Evolutionary conservation across 257 asterid species (phyloP).

Genomic region (Linaria vulgaris): DNA sequence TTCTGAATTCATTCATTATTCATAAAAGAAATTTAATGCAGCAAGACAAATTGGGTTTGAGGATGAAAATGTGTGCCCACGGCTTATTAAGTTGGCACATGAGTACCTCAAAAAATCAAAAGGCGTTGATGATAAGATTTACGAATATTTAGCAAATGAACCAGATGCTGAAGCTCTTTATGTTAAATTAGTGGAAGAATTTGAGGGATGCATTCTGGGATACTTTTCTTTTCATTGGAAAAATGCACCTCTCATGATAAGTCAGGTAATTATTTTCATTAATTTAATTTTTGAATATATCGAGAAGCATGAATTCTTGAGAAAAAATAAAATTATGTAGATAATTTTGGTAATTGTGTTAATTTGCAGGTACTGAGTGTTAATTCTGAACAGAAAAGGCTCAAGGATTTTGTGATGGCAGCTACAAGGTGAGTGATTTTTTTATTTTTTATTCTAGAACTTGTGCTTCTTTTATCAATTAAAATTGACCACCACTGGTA

Average conservation of each 20-base stretch:
- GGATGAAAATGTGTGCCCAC: conserved; percentile 67
- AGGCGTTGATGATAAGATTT: conserved; percentile 61
- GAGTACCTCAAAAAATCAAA: conserved; percentile 67
- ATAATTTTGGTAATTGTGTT: not conserved
- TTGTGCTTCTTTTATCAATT: not conserved
- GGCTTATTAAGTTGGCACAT: conserved; percentile 47
- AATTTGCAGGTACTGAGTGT: conserved; percentile 62
- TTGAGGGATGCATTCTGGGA: conserved; percentile 82
- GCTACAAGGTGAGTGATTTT: conserved; percentile 71
- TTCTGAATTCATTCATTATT: not conserved
- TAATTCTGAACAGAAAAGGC: conserved; percentile 64
- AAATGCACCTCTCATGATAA: conserved; percentile 57
- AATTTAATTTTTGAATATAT: no score
- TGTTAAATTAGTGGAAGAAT: conserved; percentile 71
- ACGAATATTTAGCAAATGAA: conserved; percentile 55
- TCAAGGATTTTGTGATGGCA: conserved; percentile 78
- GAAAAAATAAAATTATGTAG: not conserved
- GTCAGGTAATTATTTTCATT: conserved; percentile 49
- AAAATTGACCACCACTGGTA: no score
- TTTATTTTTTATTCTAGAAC: not conserved
- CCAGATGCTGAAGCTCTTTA: conserved; percentile 49
- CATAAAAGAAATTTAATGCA: conserved; percentile 22
- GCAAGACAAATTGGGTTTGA: conserved; percentile 83
- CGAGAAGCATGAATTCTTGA: no score
- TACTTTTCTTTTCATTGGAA: conserved; percentile 89